Conservation (phyloP, 495 filamentous ascomycete species). For the Podospora fimiseda region DNA sequence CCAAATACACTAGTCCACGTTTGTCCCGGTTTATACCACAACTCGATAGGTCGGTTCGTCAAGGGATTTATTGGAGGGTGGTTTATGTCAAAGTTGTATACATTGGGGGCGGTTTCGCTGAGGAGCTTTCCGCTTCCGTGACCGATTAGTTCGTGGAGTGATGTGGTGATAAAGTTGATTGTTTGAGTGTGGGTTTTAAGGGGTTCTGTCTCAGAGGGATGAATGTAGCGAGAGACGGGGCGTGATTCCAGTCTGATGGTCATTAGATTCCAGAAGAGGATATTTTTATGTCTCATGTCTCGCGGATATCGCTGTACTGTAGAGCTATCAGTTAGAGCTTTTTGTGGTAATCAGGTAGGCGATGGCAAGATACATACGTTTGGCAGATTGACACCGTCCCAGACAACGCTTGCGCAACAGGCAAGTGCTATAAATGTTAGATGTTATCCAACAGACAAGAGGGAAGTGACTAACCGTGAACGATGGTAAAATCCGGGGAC, state of each 20-base stretch:
- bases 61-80: conserved; percentile 40
- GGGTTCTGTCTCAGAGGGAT: not conserved
- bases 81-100: conserved; percentile 41
- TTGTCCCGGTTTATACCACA: conserved; percentile 44
- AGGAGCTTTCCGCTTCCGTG: conserved; percentile 39
- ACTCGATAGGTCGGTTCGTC: conserved; percentile 33
- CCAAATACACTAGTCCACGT: conserved; percentile 44
- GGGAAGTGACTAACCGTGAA: no score
- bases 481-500: no score
- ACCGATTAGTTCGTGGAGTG: conserved; percentile 41
- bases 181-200: not conserved
- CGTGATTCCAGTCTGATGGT: not conserved
- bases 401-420: no score
- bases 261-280: no score
- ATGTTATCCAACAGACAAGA: no score
- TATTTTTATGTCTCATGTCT: no score
- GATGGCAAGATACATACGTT: no score
- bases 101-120: conserved; percentile 22
- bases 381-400: no score
- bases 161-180: not conserved
- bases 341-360: no score
- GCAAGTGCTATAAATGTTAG: no score
- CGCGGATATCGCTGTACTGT: no score
- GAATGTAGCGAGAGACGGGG: not conserved
- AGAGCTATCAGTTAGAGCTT: no score